Evolutionary conservation across 192 early-diverging fungal species (phyloP).

Genomic region (Backusella tuberculispora): DNA sequence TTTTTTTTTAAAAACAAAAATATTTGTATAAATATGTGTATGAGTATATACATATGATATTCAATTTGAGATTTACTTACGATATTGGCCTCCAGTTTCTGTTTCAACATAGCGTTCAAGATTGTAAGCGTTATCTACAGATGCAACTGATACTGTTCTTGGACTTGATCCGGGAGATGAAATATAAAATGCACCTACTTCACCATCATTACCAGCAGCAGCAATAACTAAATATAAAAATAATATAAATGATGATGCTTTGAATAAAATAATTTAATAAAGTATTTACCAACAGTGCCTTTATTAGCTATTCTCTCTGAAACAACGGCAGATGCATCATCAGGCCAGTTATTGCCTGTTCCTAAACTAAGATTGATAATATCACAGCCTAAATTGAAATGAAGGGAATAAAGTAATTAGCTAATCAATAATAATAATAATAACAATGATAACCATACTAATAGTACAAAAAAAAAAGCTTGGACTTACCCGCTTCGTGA

Average conservation of each 20-base stretch:
- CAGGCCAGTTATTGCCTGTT: constrained; percentile 62
- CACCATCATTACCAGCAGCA: constrained; percentile 70
- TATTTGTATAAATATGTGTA: constrained; percentile 7
- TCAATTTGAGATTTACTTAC: constrained; percentile 36
- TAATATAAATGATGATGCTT: neutral
- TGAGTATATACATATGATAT: constrained; percentile 28
- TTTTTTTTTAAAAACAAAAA: neutral
- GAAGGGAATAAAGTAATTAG: neutral
- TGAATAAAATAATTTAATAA: neutral
- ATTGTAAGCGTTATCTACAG: constrained; percentile 49
- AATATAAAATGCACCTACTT: constrained; percentile 61
- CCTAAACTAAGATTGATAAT: constrained; percentile 89
- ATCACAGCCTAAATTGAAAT: constrained; percentile 56
- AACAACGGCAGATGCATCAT: constrained; percentile 61
- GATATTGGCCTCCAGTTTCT: constrained; percentile 4
- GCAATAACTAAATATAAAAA: constrained; percentile 48
- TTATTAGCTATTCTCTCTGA: constrained; percentile 52
- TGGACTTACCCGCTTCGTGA: constrained; percentile 50
- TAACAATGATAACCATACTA: neutral
- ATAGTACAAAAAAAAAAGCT: neutral
- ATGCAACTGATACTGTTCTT: constrained; percentile 62
- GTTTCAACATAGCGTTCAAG: constrained; percentile 17
- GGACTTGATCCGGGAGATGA: constrained; percentile 61
- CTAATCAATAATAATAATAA: neutral
- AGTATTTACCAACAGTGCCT: constrained; percentile 40